Base-by-base conservation (phyloP, 345 rosid genomes). In the Rhodamnia argentea region DNA sequence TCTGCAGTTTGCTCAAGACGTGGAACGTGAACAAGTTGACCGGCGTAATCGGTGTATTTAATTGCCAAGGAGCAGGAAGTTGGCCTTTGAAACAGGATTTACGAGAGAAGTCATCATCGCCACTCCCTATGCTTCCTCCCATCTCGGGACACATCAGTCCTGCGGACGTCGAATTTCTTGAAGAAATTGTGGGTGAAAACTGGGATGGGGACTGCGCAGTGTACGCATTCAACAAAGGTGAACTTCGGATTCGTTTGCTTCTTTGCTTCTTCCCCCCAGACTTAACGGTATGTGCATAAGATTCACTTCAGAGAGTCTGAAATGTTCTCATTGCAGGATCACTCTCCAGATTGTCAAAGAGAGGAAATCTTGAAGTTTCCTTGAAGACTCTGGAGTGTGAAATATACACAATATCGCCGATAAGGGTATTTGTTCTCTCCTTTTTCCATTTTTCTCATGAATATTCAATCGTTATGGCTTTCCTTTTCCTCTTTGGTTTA, bases 61-160 rank as follows among this genome's bases (percentile, higher is more conserved):
- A 93, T 87, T 94, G 95, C 90, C 97, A 93, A 93, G 96, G 94
- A 84, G 92, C 91, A 59, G 95, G 96, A 88, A 87, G 86, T 55
- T 92, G 95, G 95, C 94, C 93, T 42, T 13, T 90, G 91, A 90
- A 92, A 86, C 89, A 85, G 75, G 84, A 26, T 74, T 64, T 62
- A 29, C 86, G 84, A 86, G 86, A 88, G 52, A 56, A 81, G 42
- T 54, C 32, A 14, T 23, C 22, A 55, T 83, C 24, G 52, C 11
- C 89, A 8, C 15, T 87, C 20, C 11, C 86, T 32, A 22, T 32
- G n/a, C 88, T 86, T 83, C 64, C 52, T 44, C 40, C 85, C 84
- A 87, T 93, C 84, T 88, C 93, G 6, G 93, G 91, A 44, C 76
- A 85, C 59, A 81, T 90, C 60, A 86, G 91, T 58, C 93, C 95